Evolutionary conservation across 2,329 filamentous ascomycete species (phyloP).

Genomic region (Colletotrichum tanaceti): DNA sequence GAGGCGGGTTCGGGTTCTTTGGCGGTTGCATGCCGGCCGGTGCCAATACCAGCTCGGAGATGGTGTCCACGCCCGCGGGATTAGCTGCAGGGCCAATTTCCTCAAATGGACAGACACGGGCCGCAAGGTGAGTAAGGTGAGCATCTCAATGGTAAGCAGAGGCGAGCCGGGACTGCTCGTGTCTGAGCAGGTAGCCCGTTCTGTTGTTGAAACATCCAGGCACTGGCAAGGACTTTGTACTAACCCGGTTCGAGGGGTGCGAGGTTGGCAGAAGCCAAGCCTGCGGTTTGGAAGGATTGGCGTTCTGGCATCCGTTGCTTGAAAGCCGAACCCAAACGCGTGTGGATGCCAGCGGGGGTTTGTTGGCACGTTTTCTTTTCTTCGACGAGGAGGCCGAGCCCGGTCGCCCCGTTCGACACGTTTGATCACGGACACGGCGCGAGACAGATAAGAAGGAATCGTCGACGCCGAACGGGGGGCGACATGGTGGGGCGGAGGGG

Average conservation of each 20-base stretch:
- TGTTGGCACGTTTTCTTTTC: background rate
- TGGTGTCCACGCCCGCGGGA: constrained; percentile 34
- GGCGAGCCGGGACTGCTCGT: constrained; percentile 15
- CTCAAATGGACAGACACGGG: constrained; percentile 36
- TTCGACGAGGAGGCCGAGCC: background rate
- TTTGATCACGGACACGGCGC: background rate
- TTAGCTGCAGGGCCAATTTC: constrained; percentile 37
- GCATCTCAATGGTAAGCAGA: constrained; percentile 33
- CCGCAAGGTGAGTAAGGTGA: constrained; percentile 27
- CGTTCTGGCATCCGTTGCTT: constrained; percentile 13
- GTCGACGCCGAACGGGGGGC: constrained; percentile 1
- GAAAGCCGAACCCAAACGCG: background rate
- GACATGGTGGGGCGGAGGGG: background rate
- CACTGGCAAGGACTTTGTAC: constrained; percentile 14
- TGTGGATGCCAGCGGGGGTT: background rate
- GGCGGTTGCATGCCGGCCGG: constrained; percentile 32
- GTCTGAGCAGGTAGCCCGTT: constrained; percentile 28
- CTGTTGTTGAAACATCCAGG: constrained; percentile 35
- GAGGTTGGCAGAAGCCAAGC: constrained; percentile 16
- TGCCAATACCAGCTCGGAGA: constrained; percentile 24
- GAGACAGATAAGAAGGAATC: background rate
- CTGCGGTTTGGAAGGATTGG: constrained; percentile 13
- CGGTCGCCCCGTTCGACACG: background rate
- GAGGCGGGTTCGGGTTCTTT: constrained; percentile 26
- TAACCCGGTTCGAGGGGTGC: background rate